These are phyloP conservation scores for Saksenaea vasiformis DNA, from an alignment of 371 early-diverging fungal genomes.

Conservation along the genomic window DNA sequence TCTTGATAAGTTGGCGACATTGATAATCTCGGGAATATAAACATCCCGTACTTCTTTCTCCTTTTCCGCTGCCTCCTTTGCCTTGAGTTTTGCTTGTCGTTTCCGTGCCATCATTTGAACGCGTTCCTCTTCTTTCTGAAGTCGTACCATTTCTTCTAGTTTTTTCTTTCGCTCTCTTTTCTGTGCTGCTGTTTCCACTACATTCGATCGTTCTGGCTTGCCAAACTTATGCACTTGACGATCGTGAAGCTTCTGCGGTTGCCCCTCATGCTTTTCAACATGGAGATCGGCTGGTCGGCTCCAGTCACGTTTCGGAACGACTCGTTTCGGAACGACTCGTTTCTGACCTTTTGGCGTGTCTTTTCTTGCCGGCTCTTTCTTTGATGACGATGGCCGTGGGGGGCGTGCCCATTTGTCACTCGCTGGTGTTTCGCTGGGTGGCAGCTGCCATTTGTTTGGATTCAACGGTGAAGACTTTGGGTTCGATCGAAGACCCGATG, in stretches of 20 bases:
- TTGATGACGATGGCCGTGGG: neutral
- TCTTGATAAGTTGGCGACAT: constrained; percentile 78
- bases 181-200: constrained; percentile 21
- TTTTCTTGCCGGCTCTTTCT: neutral
- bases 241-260: constrained; percentile 24
- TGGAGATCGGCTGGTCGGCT: constrained; percentile 31
- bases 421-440: neutral
- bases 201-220: constrained; percentile 13
- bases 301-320: constrained; percentile 36
- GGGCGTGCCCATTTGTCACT: neutral
- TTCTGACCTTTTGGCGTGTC: constrained; percentile 3
- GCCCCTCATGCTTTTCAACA: constrained; percentile 32
- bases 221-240: constrained; percentile 29
- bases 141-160: constrained; percentile 30
- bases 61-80: constrained; percentile 23
- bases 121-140: constrained; percentile 30
- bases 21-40: constrained; percentile 81
- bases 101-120: constrained; percentile 20
- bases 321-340: constrained; percentile 14
- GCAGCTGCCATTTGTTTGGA: neutral
- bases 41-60: constrained; percentile 60
- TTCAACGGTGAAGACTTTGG: neutral
- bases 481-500: neutral
- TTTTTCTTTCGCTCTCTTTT: constrained; percentile 35
- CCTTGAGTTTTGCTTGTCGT: constrained; percentile 29